phyloP scores from a whole-genome alignment of 495 filamentous ascomycete species.

The Hypoxylon crocopeplum region DNA sequence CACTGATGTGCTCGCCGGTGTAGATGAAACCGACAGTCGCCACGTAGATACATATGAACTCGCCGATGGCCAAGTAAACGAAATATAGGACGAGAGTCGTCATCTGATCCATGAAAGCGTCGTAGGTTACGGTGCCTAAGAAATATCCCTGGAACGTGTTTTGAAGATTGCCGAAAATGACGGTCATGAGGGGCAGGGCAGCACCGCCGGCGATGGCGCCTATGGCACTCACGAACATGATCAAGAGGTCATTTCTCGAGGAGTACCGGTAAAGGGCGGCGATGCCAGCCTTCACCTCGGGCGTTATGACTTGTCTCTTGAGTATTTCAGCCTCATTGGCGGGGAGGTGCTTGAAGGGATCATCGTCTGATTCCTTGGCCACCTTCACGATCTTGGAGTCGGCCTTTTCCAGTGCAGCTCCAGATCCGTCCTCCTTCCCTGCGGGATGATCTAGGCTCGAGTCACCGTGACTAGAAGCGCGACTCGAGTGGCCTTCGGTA shows the following conservation, averaged over 20 bases:
- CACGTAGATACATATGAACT: constrained; percentile 82
- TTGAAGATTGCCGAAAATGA: constrained; percentile 80
- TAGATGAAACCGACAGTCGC: constrained; percentile 92
- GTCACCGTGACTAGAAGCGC: constrained; percentile 43
- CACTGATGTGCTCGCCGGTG: constrained; percentile 85
- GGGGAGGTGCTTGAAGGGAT: constrained; percentile 64
- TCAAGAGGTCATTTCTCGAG: constrained; percentile 72
- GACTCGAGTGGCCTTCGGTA: constrained; percentile 28
- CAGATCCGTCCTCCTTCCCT: constrained; percentile 12
- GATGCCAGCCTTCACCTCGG: constrained; percentile 67
- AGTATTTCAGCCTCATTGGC: constrained; percentile 45
- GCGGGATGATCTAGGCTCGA: constrained; percentile 26
- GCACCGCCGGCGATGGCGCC: constrained; percentile 80
- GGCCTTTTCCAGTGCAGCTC: constrained; percentile 47
- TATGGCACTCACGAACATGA: constrained; percentile 70
- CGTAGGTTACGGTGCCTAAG: constrained; percentile 49
- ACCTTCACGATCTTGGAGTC: constrained; percentile 56
- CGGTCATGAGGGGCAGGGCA: constrained; percentile 85
- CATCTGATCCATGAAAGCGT: constrained; percentile 67
- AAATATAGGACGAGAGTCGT: constrained; percentile 80
- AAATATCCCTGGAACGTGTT: constrained; percentile 74
- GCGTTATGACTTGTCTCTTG: constrained; percentile 76
- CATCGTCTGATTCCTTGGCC: constrained; percentile 49
- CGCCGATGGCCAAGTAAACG: constrained; percentile 85
- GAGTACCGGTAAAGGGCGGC: constrained; percentile 81